These are phyloP conservation scores for Sindora glabra DNA, from an alignment of 306 rosid genomes.

Conservation along the genomic window DNA sequence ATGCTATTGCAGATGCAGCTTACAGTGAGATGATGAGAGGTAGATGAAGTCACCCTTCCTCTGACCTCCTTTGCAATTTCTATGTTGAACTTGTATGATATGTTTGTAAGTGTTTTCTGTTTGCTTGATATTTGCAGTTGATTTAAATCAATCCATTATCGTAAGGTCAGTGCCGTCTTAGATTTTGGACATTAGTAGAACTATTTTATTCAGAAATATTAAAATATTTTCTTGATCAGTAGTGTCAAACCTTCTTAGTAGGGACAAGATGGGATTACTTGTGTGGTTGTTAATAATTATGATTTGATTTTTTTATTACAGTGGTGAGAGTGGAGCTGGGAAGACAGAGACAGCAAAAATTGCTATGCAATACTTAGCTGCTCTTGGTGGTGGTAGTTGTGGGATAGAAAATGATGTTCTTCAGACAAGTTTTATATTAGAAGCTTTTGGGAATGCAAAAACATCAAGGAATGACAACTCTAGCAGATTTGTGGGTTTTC, in stretches of 20 bases:
- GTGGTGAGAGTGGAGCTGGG: conserved; percentile 99
- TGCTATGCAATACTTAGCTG: conserved; percentile 83
- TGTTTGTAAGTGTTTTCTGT: conserved; percentile 25
- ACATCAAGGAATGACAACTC: conserved; percentile 77
- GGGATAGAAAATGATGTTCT: conserved; percentile 63
- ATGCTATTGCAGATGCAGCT: conserved; percentile 65
- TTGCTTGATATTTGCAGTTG: conserved; percentile 55
- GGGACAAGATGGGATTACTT: background rate
- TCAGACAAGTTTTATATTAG: conserved; percentile 65
- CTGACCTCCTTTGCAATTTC: background rate
- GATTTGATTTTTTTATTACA: conserved; percentile 23
- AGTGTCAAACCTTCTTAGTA: background rate
- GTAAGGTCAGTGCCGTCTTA: conserved; percentile 57
- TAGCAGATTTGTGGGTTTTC: conserved; percentile 96
- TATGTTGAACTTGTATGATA: conserved; percentile 5
- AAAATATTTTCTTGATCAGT: background rate
- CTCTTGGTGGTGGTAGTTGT: conserved; percentile 61
- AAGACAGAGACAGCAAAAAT: conserved; percentile 87
- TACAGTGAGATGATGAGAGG: conserved; percentile 85
- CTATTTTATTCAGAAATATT: background rate
- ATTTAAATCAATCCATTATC: conserved; percentile 79
- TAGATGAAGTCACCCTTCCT: conserved; percentile 11
- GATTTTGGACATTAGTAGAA: conserved; percentile 9
- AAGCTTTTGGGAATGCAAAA: conserved; percentile 95
- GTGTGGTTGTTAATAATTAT: conserved; percentile 4